A percentile compares a stretch with the other conserved stretches of the same genome.
phyloP scores from a whole-genome alignment of 2,329 filamentous ascomycete genomes.

The Sporothrix variecibatus region DNA sequence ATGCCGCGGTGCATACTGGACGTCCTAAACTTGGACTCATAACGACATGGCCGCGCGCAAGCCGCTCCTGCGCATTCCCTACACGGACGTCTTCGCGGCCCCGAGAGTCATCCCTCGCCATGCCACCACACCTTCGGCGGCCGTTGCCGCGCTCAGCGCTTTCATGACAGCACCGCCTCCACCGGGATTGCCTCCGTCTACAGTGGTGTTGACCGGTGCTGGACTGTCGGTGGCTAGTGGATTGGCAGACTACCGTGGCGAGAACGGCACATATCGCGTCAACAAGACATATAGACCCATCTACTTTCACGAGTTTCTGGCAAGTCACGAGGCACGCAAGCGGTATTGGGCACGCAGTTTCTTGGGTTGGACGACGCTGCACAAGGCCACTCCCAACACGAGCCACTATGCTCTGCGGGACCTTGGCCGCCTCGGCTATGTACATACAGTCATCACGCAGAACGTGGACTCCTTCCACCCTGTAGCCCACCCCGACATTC shows the following conservation, averaged over 20 bases:
- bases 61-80: conserved; percentile 84
- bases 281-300: conserved; percentile 91
- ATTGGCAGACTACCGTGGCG: conserved; percentile 87
- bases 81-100: conserved; percentile 76
- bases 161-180: conserved; percentile 70
- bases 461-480: conserved; percentile 96
- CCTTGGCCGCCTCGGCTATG: conserved; percentile 69
- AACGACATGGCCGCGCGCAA: conserved; percentile 56
- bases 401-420: conserved; percentile 76
- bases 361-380: conserved; percentile 82
- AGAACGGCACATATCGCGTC: conserved; percentile 86
- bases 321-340: conserved; percentile 80
- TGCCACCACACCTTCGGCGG: conserved; percentile 69
- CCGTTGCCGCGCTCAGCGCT: conserved; percentile 71
- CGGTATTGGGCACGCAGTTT: conserved; percentile 96
- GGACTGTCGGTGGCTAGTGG: conserved; percentile 93
- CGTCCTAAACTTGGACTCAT: background rate
- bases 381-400: conserved; percentile 75
- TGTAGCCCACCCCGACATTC: conserved; percentile 69
- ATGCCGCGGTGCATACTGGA: conserved; percentile 2
- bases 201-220: conserved; percentile 69
- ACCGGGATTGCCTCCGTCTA: conserved; percentile 48
- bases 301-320: conserved; percentile 87
- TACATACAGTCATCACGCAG: conserved; percentile 83
- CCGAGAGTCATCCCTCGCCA: conserved; percentile 73